A percentile compares a stretch with the other conserved stretches of the same genome.
Evolutionary conservation across 352 stramenopile species (phyloP).

Genomic region (Phytopythium mirpurense): DNA sequence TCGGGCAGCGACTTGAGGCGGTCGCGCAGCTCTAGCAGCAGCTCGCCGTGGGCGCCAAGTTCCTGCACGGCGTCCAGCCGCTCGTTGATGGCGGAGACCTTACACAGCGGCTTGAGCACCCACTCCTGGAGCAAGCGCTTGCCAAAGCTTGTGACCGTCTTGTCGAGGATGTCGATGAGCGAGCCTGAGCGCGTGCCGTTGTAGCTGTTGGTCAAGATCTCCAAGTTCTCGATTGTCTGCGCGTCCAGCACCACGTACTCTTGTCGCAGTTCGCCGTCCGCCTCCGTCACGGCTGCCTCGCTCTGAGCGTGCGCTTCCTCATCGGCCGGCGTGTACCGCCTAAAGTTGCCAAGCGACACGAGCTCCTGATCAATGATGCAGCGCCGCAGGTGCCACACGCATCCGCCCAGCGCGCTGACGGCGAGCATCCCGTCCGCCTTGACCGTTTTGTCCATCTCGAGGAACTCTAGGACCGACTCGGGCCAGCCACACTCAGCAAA

Average conservation of each 20-base stretch:
- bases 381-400: slow-evolving; percentile 73
- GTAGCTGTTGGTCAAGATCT: slow-evolving; percentile 91
- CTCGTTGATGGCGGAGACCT: slow-evolving; percentile 92
- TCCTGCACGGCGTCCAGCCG: slow-evolving; percentile 96
- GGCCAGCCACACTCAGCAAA: slow-evolving; percentile 82
- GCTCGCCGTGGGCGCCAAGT: slow-evolving; percentile 67
- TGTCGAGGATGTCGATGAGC: slow-evolving; percentile 90
- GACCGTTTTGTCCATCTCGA: slow-evolving; percentile 75
- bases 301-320: slow-evolving; percentile 28
- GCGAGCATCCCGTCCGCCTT: slow-evolving; percentile 50
- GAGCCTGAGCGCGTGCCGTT: slow-evolving; percentile 88
- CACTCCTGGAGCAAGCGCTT: slow-evolving; percentile 94
- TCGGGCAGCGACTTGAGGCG: slow-evolving; percentile 92
- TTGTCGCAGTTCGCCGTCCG: slow-evolving; percentile 53
- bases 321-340: slow-evolving; percentile 73
- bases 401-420: slow-evolving; percentile 66
- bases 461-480: slow-evolving; percentile 38
- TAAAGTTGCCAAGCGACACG: slow-evolving; percentile 74
- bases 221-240: slow-evolving; percentile 96
- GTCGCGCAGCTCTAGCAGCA: slow-evolving; percentile 77
- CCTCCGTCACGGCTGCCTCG: neutral
- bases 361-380: slow-evolving; percentile 84
- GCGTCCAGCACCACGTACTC: slow-evolving; percentile 94
- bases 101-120: slow-evolving; percentile 96
- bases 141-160: slow-evolving; percentile 93